Conservation (phyloP, 768 basidiomycete species). For the Podaxis rugospora region DNA sequence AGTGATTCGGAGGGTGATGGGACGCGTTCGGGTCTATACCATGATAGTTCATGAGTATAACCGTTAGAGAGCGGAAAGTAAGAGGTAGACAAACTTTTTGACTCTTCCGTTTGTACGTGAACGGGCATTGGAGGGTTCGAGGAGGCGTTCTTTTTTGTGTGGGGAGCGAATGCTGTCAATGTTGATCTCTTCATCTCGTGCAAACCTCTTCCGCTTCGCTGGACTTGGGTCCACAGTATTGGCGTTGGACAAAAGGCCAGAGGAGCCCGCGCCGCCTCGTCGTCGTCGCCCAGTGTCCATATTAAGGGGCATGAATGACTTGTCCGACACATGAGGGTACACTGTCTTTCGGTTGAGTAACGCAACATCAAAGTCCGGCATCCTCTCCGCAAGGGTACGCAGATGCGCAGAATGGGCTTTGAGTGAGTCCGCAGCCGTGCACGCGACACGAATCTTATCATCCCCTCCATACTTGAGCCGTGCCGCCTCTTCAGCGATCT, state of each 20-base stretch:
- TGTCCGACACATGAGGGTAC: conserved; percentile 72
- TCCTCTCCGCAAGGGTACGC: conserved; percentile 51
- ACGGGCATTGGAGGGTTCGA: conserved; percentile 33
- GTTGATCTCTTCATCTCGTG: conserved; percentile 65
- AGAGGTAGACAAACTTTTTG: conserved; percentile 49
- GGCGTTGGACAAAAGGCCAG: conserved; percentile 34
- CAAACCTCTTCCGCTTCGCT: conserved; percentile 54
- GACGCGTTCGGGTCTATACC: conserved; percentile 53
- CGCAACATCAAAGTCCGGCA: conserved; percentile 60
- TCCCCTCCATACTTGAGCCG: conserved; percentile 92
- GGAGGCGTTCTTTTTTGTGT: conserved; percentile 52
- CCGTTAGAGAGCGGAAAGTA: conserved; percentile 7
- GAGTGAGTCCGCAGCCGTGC: conserved; percentile 86
- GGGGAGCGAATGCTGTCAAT: conserved; percentile 46
- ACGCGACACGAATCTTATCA: conserved; percentile 96
- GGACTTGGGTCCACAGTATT: conserved; percentile 58
- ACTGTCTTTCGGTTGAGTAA: conserved; percentile 57
- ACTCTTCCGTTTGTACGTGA: conserved; percentile 49
- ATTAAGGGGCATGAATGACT: conserved; percentile 59
- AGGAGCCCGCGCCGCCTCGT: conserved; percentile 49
- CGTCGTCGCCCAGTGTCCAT: conserved; percentile 65
- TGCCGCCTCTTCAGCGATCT: conserved; percentile 92
- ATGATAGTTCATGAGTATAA: not conserved
- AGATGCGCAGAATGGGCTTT: conserved; percentile 61
- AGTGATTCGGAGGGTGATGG: conserved; percentile 72